Evolutionary conservation across 1,284 basidiomycete species (phyloP).

Genomic region (Lentinula novae-zelandiae): DNA sequence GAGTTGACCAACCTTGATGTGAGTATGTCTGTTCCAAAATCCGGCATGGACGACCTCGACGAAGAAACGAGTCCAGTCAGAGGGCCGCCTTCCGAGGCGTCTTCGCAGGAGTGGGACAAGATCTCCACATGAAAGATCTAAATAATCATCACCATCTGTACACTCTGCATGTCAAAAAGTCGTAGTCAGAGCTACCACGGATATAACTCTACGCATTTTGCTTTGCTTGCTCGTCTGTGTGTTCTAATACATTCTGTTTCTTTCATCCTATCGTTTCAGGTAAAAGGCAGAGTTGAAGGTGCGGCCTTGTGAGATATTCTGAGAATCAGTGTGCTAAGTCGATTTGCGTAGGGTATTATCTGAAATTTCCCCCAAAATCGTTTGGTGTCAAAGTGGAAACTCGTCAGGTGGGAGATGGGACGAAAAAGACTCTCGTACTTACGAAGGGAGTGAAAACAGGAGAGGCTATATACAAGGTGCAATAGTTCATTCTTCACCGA

Average conservation of each 20-base stretch:
- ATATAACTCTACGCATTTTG: conserved; percentile 20
- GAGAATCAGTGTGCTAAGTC: conserved; percentile 24
- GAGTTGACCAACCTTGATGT: conserved; percentile 87
- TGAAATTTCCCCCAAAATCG: conserved; percentile 65
- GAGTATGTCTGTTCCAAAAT: conserved; percentile 52
- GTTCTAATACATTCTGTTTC: conserved; percentile 65
- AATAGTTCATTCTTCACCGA: not conserved
- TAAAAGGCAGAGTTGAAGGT: conserved; percentile 71
- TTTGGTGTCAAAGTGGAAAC: conserved; percentile 63
- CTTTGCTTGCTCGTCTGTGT: conserved; percentile 24
- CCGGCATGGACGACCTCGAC: conserved; percentile 28
- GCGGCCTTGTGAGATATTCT: conserved; percentile 35
- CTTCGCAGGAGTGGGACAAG: conserved; percentile 84
- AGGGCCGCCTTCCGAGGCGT: conserved; percentile 72
- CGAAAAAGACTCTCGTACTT: conserved; percentile 58
- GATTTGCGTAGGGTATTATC: conserved; percentile 59
- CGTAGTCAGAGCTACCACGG: conserved; percentile 8
- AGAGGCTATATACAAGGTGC: conserved; percentile 72
- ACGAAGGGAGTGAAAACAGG: conserved; percentile 65
- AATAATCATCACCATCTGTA: conserved; percentile 6
- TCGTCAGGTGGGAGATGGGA: conserved; percentile 32
- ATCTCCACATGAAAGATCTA: conserved; percentile 44
- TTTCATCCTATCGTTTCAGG: conserved; percentile 41
- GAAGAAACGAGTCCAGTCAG: conserved; percentile 55
- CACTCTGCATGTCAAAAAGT: conserved; percentile 6